Evolutionary conservation across 2,329 filamentous ascomycete genomes (phyloP).

Genomic region (Colletotrichum sp.): DNA sequence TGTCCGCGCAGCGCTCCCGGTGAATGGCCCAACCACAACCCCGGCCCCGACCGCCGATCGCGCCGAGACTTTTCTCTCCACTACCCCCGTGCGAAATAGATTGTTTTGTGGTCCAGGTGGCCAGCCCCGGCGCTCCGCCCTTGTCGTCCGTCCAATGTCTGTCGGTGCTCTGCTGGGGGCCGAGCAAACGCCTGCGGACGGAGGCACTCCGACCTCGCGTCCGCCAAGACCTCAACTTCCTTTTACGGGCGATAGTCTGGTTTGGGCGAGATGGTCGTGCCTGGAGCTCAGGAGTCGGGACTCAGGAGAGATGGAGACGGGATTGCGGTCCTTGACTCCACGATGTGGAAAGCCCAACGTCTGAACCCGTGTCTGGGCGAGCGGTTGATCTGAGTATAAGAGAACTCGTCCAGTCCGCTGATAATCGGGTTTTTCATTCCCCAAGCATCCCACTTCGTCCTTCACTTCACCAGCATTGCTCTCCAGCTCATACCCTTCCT

Average conservation of each 20-base stretch:
- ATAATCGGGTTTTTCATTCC: background rate
- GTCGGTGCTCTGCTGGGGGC: background rate
- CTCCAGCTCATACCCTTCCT: conserved; percentile 6
- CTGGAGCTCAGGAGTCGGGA: background rate
- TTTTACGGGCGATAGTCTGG: conserved; percentile 6
- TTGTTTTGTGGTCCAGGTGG: background rate
- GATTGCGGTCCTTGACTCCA: conserved; percentile 4
- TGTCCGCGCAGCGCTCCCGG: background rate
- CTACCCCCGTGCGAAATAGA: conserved; percentile 15
- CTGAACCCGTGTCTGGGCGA: background rate
- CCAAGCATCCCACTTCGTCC: conserved; percentile 7
- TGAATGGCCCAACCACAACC: conserved; percentile 1
- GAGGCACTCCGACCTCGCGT: background rate
- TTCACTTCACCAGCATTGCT: conserved; percentile 13
- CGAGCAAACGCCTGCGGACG: background rate
- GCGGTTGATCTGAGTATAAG: conserved; percentile 1
- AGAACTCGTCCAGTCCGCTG: background rate
- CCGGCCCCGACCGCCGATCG: conserved; percentile 9
- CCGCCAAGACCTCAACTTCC: background rate
- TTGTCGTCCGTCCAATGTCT: background rate
- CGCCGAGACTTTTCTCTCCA: conserved; percentile 17
- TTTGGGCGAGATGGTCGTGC: background rate
- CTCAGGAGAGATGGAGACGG: background rate
- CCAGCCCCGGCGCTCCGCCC: background rate
- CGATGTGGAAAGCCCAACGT: background rate